Evolutionary conservation across 768 basidiomycete genomes (phyloP), one percentile per base, ranked within the genome.

Genomic region (Daedaleopsis nitida): DNA sequence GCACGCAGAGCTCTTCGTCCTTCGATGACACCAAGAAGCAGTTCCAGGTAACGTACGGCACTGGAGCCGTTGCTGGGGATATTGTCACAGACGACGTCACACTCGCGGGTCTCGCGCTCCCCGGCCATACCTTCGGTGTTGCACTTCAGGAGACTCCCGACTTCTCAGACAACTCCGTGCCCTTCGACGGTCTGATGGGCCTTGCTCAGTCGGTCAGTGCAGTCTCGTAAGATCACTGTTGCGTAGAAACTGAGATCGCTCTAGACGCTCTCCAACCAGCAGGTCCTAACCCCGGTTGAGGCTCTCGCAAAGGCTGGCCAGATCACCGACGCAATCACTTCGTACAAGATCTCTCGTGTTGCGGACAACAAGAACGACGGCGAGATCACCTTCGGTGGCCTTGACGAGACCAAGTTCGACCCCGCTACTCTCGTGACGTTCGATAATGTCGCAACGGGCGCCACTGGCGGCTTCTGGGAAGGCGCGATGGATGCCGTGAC

Each of bases 171-270:
- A 62, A 79, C 65, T 55, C 62, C 1, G 77, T 78, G 43, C 76
- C 82, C 1, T 91, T 89, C 63, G 88, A 91, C 69, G 89, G 91
- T 16, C 72, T 93, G 39, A 88, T 92, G 86, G 91, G 91, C 38
- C 79, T 91, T 51, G 91, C 88, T 7, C 78, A 87, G 75, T 88
- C 87, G 52, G 87, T 86, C 63, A 55, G 27, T 32, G 7, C 4
- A 32, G 83, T 76, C n/a, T 17, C 62, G 2, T 43, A 23, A 12
- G 6, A 12, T 23, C 35, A 48, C 34, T 43, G 24, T 8, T 43
- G n/a, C 9, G 24, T 38, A 55, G 11, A 59, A 37, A 27, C 12
- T 19, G 57, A 24, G 62, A 45, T 1, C 21, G 42, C 16, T 10
- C 4, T 57, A 88, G 83, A 74, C 70, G 8, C 78, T 94, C 55